Evolutionary conservation across 345 rosid genomes (phyloP), one percentile per base, ranked within the genome.

Genomic region (Camelina hispida): DNA sequence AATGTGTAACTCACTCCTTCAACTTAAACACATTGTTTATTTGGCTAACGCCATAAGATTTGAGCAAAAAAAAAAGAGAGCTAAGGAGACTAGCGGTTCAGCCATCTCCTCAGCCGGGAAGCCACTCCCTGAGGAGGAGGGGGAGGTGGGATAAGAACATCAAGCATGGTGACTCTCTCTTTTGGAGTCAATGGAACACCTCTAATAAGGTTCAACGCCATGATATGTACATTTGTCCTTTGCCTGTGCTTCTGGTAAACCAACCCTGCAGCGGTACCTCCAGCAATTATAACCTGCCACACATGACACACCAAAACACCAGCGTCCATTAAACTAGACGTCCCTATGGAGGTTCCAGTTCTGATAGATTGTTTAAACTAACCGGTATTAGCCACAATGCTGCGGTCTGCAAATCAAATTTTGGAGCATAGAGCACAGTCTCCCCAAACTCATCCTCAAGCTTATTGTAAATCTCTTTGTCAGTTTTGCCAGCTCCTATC

Each of bases 381-480:
- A 89, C 96, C 81, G 97, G 96, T 32, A 94, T 90, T 61, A 92
- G 84, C 97, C 97, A 90, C 81, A 95, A 81, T 46, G 87, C 97
- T 2, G 97, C 97, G 34, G 97, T 95, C 78, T 95, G 97, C 80
- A 85, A 6, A 79, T 95, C 99, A 67, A 95, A 95, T 68, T 92
- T 95, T 0, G 97, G 97, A 18, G 99, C 82, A 50, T 95, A 95
- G 62, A 95, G 99, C 58, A 95, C 96, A 0, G 99, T 92, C 86
- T 95, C 99, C 66, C 99, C 99, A 69, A 12, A 95, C 14, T 95
- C 97, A 53, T 90, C 91, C 85, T 92, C 97, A 4, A 95, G 93
- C 85, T 95, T 95, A 75, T 80, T 88, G 80, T 71, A 95, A n/a
- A 95, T 84, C 62, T 95, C 97, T 81, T 89, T 95, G 87, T 95